Percentiles rank a stretch among this genome's conserved stretches.
Evolutionary conservation across 2,329 filamentous ascomycete genomes (phyloP).

Genomic region (Emmonsiellopsis sp.): DNA sequence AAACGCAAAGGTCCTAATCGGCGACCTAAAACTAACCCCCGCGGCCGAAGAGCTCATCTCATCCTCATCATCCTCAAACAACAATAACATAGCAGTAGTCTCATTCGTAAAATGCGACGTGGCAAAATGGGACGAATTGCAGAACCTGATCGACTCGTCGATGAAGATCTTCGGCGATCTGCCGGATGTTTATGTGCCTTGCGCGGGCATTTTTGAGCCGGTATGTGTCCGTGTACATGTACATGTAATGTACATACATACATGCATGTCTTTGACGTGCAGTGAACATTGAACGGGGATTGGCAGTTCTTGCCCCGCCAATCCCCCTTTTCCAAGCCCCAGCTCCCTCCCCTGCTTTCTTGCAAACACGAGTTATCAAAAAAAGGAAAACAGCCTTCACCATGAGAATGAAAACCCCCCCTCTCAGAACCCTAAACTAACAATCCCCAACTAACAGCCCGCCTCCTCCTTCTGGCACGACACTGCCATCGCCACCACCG

Average conservation of each 20-base stretch:
- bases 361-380: neutral
- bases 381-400: neutral
- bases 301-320: no score
- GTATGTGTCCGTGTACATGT: constrained; percentile 6
- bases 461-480: constrained; percentile 30
- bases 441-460: neutral
- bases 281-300: no score
- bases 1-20: constrained; percentile 23
- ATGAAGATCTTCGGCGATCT: constrained; percentile 20
- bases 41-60: constrained; percentile 20
- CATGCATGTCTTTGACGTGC: no score
- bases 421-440: neutral
- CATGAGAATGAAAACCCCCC: neutral
- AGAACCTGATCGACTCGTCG: constrained; percentile 17
- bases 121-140: constrained; percentile 20
- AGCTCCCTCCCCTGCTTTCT: no score
- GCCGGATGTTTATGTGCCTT: constrained; percentile 29
- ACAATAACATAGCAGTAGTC: constrained; percentile 6
- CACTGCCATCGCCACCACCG: constrained; percentile 8
- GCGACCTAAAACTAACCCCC: constrained; percentile 22
- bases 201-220: constrained; percentile 32
- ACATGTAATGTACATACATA: no score
- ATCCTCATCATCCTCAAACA: neutral
- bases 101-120: constrained; percentile 25
- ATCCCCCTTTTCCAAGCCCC: neutral